Base-by-base conservation (phyloP, 768 basidiomycete species). In the Podaxis carcinomalis region DNA sequence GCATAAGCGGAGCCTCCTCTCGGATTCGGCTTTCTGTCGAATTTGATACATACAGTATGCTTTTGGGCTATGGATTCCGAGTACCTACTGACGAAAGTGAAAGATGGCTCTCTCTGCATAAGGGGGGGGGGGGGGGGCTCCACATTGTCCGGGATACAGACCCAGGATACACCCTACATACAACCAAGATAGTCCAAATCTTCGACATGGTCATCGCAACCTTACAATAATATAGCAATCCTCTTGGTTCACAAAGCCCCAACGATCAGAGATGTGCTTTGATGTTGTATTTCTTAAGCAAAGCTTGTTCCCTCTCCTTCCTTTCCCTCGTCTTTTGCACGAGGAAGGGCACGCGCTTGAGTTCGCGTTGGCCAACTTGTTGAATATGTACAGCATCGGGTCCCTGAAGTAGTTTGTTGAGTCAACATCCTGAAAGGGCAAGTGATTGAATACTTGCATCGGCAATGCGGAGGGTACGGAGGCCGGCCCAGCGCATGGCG, bases 351-450 rank as follows among this genome's bases (percentile, higher is more conserved):
- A 87, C 92, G 25, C 93, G 86, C 75, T 83, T 90, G 65, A 98
- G 78, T 74, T 98, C 96, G 49, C 87, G 79, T 68, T 89, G 89
- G 7, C 95, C 96, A 47, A 98, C 90, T 75, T 98, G 95, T 72
- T 95, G 93, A 55, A 97, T 89, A 74, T 98, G 95, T 2, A 97
- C 89, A 68, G 88, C 91, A 69, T 92, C 90, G 44, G 91, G 90
- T 16, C 91, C 91, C 89, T 90, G 66, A 23, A 63, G 58, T 19
- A 28, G 59, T 13, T 50, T 49, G 32, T 16, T 63, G 51, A 46
- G 64, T 47, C 59, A 44, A 51, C 21, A 52, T 25, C n/a, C 47
- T 62, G 53, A 42, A 35, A 60, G 49, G 61, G 10, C 61, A 21
- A 47, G 32, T 6, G 39, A 36, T 49, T 16, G 39, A 53, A 42